Percentiles rank a stretch among this genome's conserved stretches.
These are phyloP conservation scores for Brassica hybrid DNA, from an alignment of 441 rosid genomes.

Conservation along the genomic window DNA sequence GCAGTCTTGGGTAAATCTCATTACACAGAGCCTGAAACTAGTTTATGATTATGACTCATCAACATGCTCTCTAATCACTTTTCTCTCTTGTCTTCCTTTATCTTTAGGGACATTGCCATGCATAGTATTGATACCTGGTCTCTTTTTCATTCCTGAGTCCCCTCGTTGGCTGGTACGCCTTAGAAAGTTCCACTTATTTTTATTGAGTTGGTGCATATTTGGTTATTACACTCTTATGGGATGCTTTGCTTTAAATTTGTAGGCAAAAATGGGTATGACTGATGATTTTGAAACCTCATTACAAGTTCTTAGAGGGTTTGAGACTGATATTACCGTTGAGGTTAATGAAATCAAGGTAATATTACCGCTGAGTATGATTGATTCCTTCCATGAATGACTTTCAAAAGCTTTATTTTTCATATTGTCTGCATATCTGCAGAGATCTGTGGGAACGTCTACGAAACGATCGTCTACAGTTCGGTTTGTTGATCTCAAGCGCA, in stretches of 20 bases:
- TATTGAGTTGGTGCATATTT: slow-evolving; percentile 16
- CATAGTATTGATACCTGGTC: too few species aligned
- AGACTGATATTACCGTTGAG: too few species aligned
- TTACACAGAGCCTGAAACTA: slow-evolving; percentile 7
- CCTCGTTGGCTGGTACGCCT: slow-evolving; percentile 77
- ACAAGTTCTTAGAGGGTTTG: too few species aligned
- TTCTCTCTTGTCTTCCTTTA: slow-evolving; percentile 23
- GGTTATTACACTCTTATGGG: too few species aligned
- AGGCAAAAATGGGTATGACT: too few species aligned
- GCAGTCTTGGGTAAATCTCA: slow-evolving; percentile 61
- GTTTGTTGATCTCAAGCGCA: slow-evolving; percentile 68
- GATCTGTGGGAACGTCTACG: slow-evolving; percentile 64
- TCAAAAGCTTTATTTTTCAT: slow-evolving; percentile 25
- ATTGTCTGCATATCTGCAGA: slow-evolving; percentile 46
- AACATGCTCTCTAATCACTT: not conserved
- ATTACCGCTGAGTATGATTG: slow-evolving; percentile 1
- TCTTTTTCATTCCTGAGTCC: slow-evolving; percentile 78
- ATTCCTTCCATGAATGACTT: slow-evolving; percentile 19
- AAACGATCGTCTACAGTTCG: slow-evolving; percentile 56
- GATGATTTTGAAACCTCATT: too few species aligned
- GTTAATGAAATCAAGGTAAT: slow-evolving; percentile 76
- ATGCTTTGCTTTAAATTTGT: too few species aligned
- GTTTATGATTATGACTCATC: slow-evolving; percentile 4
- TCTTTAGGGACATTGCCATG: slow-evolving; percentile 63
- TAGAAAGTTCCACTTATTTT: not conserved